Percentiles rank a stretch among this genome's conserved stretches.
Evolutionary conservation across 116 monocot genomes (phyloP).

Genomic region (Cymodocea nodosa): DNA sequence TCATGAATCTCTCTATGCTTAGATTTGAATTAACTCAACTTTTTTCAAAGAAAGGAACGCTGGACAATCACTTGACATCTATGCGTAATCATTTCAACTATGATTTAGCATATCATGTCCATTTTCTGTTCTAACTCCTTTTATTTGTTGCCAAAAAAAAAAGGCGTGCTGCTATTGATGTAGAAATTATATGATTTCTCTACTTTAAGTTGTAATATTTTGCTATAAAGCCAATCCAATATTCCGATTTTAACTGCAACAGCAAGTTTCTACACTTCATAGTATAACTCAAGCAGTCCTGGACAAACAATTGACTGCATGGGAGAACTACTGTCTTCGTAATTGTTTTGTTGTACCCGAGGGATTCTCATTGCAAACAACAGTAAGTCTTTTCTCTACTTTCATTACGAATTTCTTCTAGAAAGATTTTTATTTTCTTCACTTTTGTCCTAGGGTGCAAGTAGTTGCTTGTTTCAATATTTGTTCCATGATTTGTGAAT

Average conservation of each 20-base stretch:
- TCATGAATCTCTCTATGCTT: too few relatives aligned
- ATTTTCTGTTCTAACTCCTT: too few relatives aligned
- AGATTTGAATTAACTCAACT: too few relatives aligned
- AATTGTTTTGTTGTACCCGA: slow-evolving; percentile 69
- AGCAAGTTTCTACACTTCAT: slow-evolving; percentile 51
- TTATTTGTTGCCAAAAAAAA: too few relatives aligned
- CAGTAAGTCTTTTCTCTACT: slow-evolving; percentile 25
- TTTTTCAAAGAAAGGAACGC: too few relatives aligned
- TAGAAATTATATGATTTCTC: too few relatives aligned
- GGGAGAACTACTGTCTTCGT: slow-evolving; percentile 70
- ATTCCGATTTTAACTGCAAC: not conserved
- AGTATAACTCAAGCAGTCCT: slow-evolving; percentile 26
- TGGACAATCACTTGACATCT: too few relatives aligned
- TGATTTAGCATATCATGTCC: too few relatives aligned
- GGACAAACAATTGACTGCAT: slow-evolving; percentile 38
- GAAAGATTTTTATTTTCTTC: not conserved
- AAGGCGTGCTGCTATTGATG: too few relatives aligned
- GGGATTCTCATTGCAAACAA: slow-evolving; percentile 34
- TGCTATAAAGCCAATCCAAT: not conserved
- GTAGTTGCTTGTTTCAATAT: too few relatives aligned
- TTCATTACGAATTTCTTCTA: not conserved
- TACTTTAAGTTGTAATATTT: too few relatives aligned
- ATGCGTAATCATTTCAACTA: too few relatives aligned
- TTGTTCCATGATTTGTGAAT: not conserved
- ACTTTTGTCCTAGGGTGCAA: not conserved